A percentile compares a stretch with the other conserved stretches of the same genome.
Conservation (phyloP, 176 grass and related monocot genomes). For the Phoenix roebelenii region DNA sequence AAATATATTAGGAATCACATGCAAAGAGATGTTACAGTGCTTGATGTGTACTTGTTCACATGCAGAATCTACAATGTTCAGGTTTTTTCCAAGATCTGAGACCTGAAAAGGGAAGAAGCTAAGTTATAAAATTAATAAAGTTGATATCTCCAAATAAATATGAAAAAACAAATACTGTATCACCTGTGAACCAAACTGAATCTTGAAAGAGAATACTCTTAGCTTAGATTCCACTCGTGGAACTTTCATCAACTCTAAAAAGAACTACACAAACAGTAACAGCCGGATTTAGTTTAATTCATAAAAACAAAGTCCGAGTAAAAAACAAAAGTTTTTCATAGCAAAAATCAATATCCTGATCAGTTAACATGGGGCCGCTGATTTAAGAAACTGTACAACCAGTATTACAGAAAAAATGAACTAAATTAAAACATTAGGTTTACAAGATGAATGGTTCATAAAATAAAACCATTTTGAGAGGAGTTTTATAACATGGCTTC, state of each 20-base stretch:
- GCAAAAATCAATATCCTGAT: too few relatives aligned
- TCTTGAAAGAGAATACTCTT: constrained; percentile 96
- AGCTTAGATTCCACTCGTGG: constrained; percentile 95
- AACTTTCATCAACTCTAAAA: constrained; percentile 98
- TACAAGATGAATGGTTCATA: too few relatives aligned
- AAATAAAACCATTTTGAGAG: too few relatives aligned
- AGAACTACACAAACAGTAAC: constrained; percentile 49
- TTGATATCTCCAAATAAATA: constrained; percentile 2
- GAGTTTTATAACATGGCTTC: too few relatives aligned
- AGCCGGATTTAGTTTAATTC: too few relatives aligned
- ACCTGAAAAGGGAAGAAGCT: constrained; percentile 25
- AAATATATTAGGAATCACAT: not conserved
- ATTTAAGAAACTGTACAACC: too few relatives aligned
- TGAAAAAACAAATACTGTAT: constrained; percentile 4
- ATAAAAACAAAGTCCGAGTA: too few relatives aligned
- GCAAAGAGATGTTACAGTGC: not conserved
- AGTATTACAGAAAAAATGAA: too few relatives aligned
- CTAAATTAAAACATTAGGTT: too few relatives aligned
- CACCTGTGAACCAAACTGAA: constrained; percentile 84
- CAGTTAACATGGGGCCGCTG: too few relatives aligned
- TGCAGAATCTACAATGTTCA: constrained; percentile 75
- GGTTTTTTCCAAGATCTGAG: constrained; percentile 69
- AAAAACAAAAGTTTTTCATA: too few relatives aligned
- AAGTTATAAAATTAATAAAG: not conserved
- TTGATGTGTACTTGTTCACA: constrained; percentile 56